Evolutionary conservation across 176 grass and related monocot species (phyloP), one percentile per base, ranked within the genome.

Genomic region (Guadua angustifolia): DNA sequence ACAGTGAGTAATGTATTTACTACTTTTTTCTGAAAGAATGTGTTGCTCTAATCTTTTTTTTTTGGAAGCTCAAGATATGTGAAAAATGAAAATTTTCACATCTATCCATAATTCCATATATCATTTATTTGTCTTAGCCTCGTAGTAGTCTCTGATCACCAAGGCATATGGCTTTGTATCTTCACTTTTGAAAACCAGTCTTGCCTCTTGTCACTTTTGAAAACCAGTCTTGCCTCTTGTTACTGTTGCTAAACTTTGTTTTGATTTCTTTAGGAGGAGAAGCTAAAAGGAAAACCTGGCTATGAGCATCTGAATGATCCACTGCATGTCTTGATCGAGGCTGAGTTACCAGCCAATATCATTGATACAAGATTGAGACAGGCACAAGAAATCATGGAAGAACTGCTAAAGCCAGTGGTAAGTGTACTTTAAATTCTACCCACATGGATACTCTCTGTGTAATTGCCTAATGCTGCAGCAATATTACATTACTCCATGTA

Each of bases 291-390:
- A 59, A 97, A 89, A 73, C 87, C 92, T 78, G 94, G 94, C 17
- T 94, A 97, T 81, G 94, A 97, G 63, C 94, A 97, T 82, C 84
- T 97, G 59, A 94, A 87, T 58, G 94, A 97, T 39, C 91, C 94
- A 29, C 81, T 97, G 75, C 94, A 97, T 78, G 88, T 97, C n/a
- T 74, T 97, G 79, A 90, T 97, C 3, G 94, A 97, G 71, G 91
- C 94, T 32, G 94, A 88, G 60, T 86, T 97, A 86, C 94, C 94
- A 73, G 87, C 81, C 5, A 92, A 97, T 87, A 85, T 90, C 26
- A 88, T 94, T 86, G 91, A 97, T 66, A 67, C 85, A 68, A 91
- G 87, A 78, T 80, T 97, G 74, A 89, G 86, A 73, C 89, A 97
- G 49, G 91, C 91, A 49, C 94, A 90, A 84, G 94, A 97, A 85